Conservation (phyloP, 108 stramenopile genomes). For the Pseudonitzschia delicatissima region DNA sequence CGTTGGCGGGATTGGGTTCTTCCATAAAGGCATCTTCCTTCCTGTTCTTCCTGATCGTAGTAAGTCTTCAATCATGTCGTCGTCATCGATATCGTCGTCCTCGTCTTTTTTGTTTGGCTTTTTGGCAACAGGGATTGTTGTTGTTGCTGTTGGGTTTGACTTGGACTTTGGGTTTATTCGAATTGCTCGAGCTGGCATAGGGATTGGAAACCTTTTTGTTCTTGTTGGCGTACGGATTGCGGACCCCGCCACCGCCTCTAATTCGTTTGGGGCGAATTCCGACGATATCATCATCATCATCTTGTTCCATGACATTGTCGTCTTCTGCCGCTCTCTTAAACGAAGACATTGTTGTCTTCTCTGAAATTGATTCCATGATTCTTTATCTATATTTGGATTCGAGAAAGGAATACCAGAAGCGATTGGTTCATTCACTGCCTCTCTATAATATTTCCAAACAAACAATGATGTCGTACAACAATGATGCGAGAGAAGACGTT, state of each 20-base stretch:
- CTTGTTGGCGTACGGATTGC: conserved; percentile 5
- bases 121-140: not conserved
- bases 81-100: conserved; percentile 14
- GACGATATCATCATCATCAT: not conserved
- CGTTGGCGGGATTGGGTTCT: conserved; percentile 8
- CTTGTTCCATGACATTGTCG: too few relatives aligned
- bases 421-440: too few relatives aligned
- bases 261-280: conserved; percentile 43
- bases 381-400: too few relatives aligned
- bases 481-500: too few relatives aligned
- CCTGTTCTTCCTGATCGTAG: conserved; percentile 13
- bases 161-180: not conserved
- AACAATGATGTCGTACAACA: too few relatives aligned
- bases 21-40: conserved; percentile 5
- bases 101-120: not conserved
- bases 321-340: too few relatives aligned
- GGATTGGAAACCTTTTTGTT: conserved; percentile 19
- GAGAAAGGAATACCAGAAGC: too few relatives aligned
- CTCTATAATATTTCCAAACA: too few relatives aligned
- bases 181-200: conserved; percentile 4
- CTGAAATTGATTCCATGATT: too few relatives aligned
- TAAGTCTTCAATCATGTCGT: conserved; percentile 10
- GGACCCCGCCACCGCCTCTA: conserved; percentile 47
- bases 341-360: too few relatives aligned
- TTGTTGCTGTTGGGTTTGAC: not conserved